Conservation (phyloP, 1,284 basidiomycete species). For the Mycena citricolor region DNA sequence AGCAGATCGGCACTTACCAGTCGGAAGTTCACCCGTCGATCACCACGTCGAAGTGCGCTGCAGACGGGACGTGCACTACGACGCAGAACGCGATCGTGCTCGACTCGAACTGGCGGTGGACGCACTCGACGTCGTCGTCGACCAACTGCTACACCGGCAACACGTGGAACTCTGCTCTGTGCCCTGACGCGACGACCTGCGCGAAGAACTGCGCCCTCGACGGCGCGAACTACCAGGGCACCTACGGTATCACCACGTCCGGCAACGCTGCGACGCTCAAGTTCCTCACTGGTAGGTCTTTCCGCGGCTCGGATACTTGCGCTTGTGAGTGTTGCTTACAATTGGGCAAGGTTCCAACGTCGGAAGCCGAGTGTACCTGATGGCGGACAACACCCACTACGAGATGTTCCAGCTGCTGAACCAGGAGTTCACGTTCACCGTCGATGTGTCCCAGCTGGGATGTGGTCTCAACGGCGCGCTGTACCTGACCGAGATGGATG, state of each 20-base stretch:
- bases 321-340: neutral
- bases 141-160: conserved; percentile 60
- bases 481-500: conserved; percentile 47
- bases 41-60: conserved; percentile 40
- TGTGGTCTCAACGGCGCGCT: conserved; percentile 55
- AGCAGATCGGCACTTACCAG: conserved; percentile 37
- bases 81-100: conserved; percentile 37
- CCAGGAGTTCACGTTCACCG: conserved; percentile 42
- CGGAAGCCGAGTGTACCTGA: neutral
- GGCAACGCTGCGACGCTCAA: neutral
- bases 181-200: conserved; percentile 47
- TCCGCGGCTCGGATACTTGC: neutral
- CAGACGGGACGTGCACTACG: conserved; percentile 39
- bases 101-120: conserved; percentile 55
- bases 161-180: conserved; percentile 47
- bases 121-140: conserved; percentile 40
- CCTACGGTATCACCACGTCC: conserved; percentile 8
- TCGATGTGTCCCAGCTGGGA: conserved; percentile 54
- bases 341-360: neutral
- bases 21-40: conserved; percentile 44
- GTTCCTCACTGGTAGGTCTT: neutral
- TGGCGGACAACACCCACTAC: conserved; percentile 33
- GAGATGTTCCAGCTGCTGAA: conserved; percentile 53
- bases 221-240: conserved; percentile 48
- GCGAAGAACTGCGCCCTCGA: conserved; percentile 55